Evolutionary conservation across 495 filamentous ascomycete genomes (phyloP).

Genomic region (Evansstolkia leycettana): DNA sequence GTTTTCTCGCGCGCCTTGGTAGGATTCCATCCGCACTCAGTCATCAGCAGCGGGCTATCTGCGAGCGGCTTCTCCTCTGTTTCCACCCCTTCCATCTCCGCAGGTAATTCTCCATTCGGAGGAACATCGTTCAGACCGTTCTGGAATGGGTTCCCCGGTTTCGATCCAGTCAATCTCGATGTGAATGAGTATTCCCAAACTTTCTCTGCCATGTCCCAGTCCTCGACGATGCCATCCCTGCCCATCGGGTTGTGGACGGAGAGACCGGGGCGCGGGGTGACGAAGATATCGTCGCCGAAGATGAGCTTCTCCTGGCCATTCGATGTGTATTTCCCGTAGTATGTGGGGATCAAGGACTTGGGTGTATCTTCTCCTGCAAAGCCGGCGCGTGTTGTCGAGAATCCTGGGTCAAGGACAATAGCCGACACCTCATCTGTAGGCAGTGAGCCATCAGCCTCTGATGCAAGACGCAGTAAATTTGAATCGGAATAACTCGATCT

Average conservation of each 20-base stretch:
- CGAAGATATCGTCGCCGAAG: slow-evolving; percentile 80
- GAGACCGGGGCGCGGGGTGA: slow-evolving; percentile 59
- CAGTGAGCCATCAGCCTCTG: slow-evolving; percentile 9
- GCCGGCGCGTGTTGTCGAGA: slow-evolving; percentile 78
- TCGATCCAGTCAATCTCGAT: slow-evolving; percentile 59
- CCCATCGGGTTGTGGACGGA: slow-evolving; percentile 84
- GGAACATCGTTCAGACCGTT: slow-evolving; percentile 64
- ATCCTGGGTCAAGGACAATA: slow-evolving; percentile 91
- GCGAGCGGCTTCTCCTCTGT: slow-evolving; percentile 64
- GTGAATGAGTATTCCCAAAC: slow-evolving; percentile 84
- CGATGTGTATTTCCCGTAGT: slow-evolving; percentile 56
- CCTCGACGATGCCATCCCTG: slow-evolving; percentile 81
- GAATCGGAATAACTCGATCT: slow-evolving; percentile 4
- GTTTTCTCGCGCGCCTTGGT: slow-evolving; percentile 78
- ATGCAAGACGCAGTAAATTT: background rate
- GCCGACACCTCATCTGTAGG: slow-evolving; percentile 84
- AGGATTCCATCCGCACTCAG: slow-evolving; percentile 85
- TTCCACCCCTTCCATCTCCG: slow-evolving; percentile 56
- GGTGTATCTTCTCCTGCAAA: slow-evolving; percentile 96
- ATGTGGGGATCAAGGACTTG: slow-evolving; percentile 81
- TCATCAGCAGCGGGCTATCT: slow-evolving; percentile 88
- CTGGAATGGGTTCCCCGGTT: slow-evolving; percentile 47
- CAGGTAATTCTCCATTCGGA: slow-evolving; percentile 44
- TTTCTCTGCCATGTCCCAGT: slow-evolving; percentile 86
- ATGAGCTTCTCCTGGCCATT: slow-evolving; percentile 47